Conservation (phyloP, 2,329 filamentous ascomycete genomes). For the Fusarium hainanense region DNA sequence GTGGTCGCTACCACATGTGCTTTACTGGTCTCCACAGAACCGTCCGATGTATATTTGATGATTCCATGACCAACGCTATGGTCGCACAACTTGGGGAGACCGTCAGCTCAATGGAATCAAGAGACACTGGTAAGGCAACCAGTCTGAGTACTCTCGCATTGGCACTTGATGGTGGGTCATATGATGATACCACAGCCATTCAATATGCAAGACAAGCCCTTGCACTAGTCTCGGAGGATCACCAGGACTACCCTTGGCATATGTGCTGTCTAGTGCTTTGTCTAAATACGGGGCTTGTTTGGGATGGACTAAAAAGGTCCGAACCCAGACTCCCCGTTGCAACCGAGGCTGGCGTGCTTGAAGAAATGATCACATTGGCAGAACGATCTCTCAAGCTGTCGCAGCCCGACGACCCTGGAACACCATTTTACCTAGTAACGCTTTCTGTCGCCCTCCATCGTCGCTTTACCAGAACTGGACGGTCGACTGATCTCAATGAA, state of each 20-base stretch:
- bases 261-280: not conserved
- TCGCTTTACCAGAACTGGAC: not conserved
- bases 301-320: not conserved
- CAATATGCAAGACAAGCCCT: not conserved
- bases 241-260: not conserved
- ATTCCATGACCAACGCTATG: too few relatives aligned
- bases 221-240: rapidly evolving
- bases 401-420: rapidly evolving
- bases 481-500: not conserved
- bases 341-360: rapidly evolving
- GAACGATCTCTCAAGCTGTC: not conserved
- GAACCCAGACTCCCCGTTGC: rapidly evolving
- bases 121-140: not conserved
- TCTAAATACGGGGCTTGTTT: not conserved
- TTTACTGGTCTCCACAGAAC: not conserved
- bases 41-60: not conserved
- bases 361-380: not conserved
- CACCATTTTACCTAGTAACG: not conserved
- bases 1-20: not conserved
- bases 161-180: not conserved
- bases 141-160: not conserved
- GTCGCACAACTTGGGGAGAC: not conserved
- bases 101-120: not conserved
- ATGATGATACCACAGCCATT: not conserved
- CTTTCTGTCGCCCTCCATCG: not conserved